phyloP scores from a whole-genome alignment of 306 rosid genomes.

The Casuarina equisetifolia region DNA sequence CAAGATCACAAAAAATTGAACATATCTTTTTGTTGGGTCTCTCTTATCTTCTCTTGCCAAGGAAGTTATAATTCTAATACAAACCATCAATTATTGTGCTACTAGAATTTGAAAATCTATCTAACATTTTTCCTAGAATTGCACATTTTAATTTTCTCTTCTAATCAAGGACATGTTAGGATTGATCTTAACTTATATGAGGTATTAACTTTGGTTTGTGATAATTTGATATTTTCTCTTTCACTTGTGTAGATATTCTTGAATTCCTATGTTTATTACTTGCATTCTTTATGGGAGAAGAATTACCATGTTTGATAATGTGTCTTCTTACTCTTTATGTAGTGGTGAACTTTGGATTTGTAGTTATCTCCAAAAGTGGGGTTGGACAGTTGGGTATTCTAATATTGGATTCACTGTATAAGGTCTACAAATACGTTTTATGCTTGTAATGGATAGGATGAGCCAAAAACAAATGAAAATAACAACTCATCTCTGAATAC shows the following conservation, averaged over 20 bases:
- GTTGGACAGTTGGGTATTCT: constrained; percentile 97
- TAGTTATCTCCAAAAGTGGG: constrained; percentile 86
- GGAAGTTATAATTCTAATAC: too few species aligned
- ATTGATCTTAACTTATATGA: too few species aligned
- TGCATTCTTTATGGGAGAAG: not conserved
- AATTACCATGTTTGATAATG: not conserved
- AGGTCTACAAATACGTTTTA: constrained; percentile 39
- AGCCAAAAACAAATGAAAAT: not conserved
- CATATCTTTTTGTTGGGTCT: too few species aligned
- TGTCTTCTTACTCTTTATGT: constrained; percentile 26
- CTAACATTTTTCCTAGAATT: too few species aligned
- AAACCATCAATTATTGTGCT: too few species aligned
- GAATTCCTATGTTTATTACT: not conserved
- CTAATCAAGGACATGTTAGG: too few species aligned
- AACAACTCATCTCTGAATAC: not conserved
- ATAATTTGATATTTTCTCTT: not conserved
- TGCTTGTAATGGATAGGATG: not conserved
- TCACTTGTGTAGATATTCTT: not conserved
- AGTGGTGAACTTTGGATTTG: constrained; percentile 25
- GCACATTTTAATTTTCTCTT: not conserved
- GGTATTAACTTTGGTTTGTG: too few species aligned
- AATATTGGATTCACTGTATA: constrained; percentile 79
- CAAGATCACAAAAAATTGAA: too few species aligned
- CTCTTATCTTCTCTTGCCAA: not conserved
- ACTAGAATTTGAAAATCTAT: too few species aligned